phyloP scores from a whole-genome alignment of 441 rosid genomes.

The Adansonia rubrostipa region DNA sequence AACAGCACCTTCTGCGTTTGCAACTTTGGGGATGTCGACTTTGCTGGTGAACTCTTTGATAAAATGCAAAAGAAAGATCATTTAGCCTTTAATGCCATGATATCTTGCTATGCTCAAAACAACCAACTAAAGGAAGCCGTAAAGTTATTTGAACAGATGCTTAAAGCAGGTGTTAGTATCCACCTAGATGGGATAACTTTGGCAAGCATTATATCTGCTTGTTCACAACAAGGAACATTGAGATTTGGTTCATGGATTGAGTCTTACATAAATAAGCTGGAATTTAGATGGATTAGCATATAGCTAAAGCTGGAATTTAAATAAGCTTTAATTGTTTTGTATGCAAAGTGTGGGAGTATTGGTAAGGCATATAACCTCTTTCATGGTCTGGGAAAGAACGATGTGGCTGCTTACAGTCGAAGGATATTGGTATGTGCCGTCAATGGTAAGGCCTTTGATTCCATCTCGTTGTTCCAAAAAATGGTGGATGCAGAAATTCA shows the following conservation, averaged over 20 bases:
- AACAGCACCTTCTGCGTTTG: slow-evolving; percentile 42
- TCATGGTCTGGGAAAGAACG: slow-evolving; percentile 39
- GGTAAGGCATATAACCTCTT: slow-evolving; percentile 38
- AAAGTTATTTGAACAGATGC: slow-evolving; percentile 39
- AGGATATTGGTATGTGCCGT: slow-evolving; percentile 46
- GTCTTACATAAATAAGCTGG: slow-evolving; percentile 38
- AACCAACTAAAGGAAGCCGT: slow-evolving; percentile 38
- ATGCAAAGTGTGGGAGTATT: slow-evolving; percentile 44
- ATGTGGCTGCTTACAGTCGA: slow-evolving; percentile 42
- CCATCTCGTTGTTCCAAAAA: slow-evolving; percentile 37
- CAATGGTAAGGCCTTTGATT: slow-evolving; percentile 41
- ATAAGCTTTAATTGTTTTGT: slow-evolving; percentile 38
- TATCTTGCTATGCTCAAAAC: slow-evolving; percentile 54
- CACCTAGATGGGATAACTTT: slow-evolving; percentile 43
- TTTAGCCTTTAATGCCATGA: slow-evolving; percentile 51
- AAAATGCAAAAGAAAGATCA: slow-evolving; percentile 40
- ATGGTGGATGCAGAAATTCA: slow-evolving; percentile 37
- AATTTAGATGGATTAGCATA: slow-evolving; percentile 39
- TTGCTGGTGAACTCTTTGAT: slow-evolving; percentile 47
- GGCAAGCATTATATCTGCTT: slow-evolving; percentile 45
- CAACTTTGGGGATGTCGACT: slow-evolving; percentile 44
- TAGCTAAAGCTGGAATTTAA: slow-evolving; percentile 24
- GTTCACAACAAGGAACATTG: slow-evolving; percentile 42
- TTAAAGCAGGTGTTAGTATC: slow-evolving; percentile 27
- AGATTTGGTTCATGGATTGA: slow-evolving; percentile 41